phyloP scores from a whole-genome alignment of 148 eudicot genomes.

The Rhododendron ferrugineum region DNA sequence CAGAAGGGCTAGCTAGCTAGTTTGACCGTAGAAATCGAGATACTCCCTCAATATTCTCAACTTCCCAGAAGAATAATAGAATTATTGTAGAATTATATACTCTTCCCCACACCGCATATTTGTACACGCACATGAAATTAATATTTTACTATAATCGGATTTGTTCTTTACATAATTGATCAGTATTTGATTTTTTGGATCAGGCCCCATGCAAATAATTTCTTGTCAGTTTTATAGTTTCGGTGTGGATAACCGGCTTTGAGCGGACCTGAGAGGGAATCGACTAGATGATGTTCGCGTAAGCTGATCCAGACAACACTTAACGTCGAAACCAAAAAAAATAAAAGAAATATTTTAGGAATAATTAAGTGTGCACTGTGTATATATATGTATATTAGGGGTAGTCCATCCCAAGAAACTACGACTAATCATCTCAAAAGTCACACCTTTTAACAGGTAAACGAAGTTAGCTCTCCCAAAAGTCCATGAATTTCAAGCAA shows the following conservation, averaged over 20 bases:
- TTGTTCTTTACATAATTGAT: too few relatives aligned
- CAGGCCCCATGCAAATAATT: too few relatives aligned
- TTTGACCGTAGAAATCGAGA: background rate
- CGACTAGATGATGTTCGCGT: too few relatives aligned
- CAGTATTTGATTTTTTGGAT: too few relatives aligned
- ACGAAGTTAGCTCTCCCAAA: conserved; percentile 14
- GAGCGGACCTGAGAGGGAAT: background rate
- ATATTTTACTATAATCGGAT: too few relatives aligned
- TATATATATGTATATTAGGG: background rate
- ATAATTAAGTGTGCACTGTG: background rate
- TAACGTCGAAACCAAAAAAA: too few relatives aligned
- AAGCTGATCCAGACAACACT: too few relatives aligned
- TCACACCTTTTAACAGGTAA: conserved; percentile 19
- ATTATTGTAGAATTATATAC: background rate
- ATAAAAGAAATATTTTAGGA: background rate
- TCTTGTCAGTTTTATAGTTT: background rate
- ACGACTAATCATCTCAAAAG: conserved; percentile 12
- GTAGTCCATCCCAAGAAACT: conserved; percentile 8
- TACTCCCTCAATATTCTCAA: background rate
- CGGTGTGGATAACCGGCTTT: background rate
- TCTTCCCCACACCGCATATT: background rate
- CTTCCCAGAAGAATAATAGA: conserved; percentile 10
- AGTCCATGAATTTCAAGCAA: conserved; percentile 43
- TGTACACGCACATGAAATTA: too few relatives aligned
- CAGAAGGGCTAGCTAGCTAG: background rate